Percentiles rank a stretch among this genome's conserved stretches.
These are phyloP conservation scores for Cryptosporidium bovis DNA, from an alignment of 169 alveolate genomes.

Conservation along the genomic window DNA sequence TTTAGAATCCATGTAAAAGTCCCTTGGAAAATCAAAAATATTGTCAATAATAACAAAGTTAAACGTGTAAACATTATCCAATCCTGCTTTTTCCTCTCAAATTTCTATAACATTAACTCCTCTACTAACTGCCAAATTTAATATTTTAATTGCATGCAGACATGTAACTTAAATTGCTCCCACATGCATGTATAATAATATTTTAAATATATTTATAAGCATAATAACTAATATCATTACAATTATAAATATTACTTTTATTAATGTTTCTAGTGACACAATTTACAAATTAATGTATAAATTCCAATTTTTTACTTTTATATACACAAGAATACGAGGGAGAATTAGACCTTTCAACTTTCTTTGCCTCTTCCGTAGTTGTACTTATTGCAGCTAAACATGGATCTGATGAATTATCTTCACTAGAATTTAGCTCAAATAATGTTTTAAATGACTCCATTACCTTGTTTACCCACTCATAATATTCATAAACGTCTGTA, in stretches of 20 bases:
- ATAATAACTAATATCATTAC: background rate
- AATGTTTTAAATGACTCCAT: slow-evolving; percentile 78
- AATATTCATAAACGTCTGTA: slow-evolving; percentile 87
- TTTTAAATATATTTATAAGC: background rate
- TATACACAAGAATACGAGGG: slow-evolving; percentile 76
- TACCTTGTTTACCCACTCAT: slow-evolving; percentile 81
- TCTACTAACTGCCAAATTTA: background rate
- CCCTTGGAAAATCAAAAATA: background rate
- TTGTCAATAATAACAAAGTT: background rate
- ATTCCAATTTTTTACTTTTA: slow-evolving; percentile 15
- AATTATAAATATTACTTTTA: background rate
- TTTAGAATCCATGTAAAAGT: slow-evolving; percentile 33
- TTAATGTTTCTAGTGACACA: background rate
- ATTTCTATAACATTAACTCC: background rate
- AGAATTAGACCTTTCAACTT: slow-evolving; percentile 76
- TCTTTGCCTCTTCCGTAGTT: slow-evolving; percentile 78
- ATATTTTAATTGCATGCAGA: slow-evolving; percentile 24
- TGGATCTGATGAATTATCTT: slow-evolving; percentile 69
- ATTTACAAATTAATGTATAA: too few species aligned
- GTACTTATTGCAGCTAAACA: slow-evolving; percentile 76
- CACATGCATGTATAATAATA: background rate
- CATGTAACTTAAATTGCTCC: slow-evolving; percentile 11
- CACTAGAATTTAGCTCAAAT: slow-evolving; percentile 76
- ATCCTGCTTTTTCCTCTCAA: background rate
- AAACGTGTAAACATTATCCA: slow-evolving; percentile 1